Evolutionary conservation across 1,284 basidiomycete genomes (phyloP), one percentile per base, ranked within the genome.

Genomic region (Gymnopus androsaceus): DNA sequence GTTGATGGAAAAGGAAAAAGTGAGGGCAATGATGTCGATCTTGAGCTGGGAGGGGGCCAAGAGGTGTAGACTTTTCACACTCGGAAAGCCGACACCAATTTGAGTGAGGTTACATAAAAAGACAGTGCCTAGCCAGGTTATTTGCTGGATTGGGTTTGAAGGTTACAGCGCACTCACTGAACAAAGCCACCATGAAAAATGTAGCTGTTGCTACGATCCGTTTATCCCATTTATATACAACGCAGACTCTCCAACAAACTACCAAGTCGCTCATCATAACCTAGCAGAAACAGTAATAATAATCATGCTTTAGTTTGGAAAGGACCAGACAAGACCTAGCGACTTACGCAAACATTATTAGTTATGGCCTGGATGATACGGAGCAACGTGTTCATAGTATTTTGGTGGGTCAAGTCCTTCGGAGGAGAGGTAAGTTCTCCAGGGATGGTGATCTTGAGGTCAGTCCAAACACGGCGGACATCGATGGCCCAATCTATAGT

Each of bases 181-280:
- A 3, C 27, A 33, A 3, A 38, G 4, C 15, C 56, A 55, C 2
- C 49, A 41, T 38, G 9, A 45, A 21, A 19, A 27, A 9, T 8
- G 27, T 4, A 21, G 54, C 58, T 12, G 30, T 56, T 14, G 2
- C 6, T 1, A 59, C 36, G 27, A 56, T 50, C 3, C 54, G 44
- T 49, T 34, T 53, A 25, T 42, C 40, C 11, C 49, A 28, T 1
- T 27, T 46, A 31, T 52, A 56, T 5, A 59, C 46, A 3, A 54
- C 50, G 17, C 51, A 56, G 15, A 59, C 54, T 21, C 58, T 37
- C 58, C 58, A 59, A n/a, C 54, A 55, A 3, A 59, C 58, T 5
- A 59, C 58, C 46, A 37, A 31, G 40, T 59, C 58, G 15, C 58
- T 50, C 11, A 59, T 45, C 14, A 56, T 34, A 9, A 48, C 46